Base-by-base conservation (phyloP, 1,284 basidiomycete genomes). In the Apiotrichum sp. region DNA sequence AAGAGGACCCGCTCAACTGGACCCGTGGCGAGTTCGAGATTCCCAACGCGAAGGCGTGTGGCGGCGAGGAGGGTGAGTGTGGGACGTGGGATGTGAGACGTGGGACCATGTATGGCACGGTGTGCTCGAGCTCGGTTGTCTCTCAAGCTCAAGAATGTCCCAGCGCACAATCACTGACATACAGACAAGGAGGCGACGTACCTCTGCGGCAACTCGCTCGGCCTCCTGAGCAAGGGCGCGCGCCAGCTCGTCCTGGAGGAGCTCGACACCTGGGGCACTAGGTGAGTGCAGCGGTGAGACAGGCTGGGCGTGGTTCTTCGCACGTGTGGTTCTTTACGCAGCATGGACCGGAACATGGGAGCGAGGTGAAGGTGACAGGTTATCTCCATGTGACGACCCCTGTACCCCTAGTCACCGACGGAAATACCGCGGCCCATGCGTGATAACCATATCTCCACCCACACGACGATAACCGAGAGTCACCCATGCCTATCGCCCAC, bases 121-220 rank as follows among this genome's bases (percentile, higher is more conserved):
- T 9, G 32, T 16, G 49, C 35, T 34, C 13, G 22, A 32, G 14
- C 22, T 44, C 2, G 6, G 6, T 31, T 22, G 22, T 44, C 2
- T 31, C 8, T 32, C 22, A 22, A 22, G 22, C 22, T 22, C 22
- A 22, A 22, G 22, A 14, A 13, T 10, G 10, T 7, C 11, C 4
- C 44, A 46, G 36, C 7, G 36, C 2, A 32, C 44, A 46, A 14
- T 38, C 6, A 47, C 54, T 59, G 47, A 59, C 54, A 41, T 14
- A 11, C 56, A 66, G 70, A 73, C 33, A 72, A 70, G 8, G 64
- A 72, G 29, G 66, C 69, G 2, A 84, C 86, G 42, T 99, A 98
- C 76, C 84, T 99, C 50, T 96, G 91, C 74, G 96, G 95, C 46
- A 98, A 99, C 78, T 97, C 93, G 44, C 83, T 98, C 3, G 95